A percentile compares a stretch with the other conserved stretches of the same genome.
Conservation (phyloP, 2,329 filamentous ascomycete genomes). For the Acarospora socialis region DNA sequence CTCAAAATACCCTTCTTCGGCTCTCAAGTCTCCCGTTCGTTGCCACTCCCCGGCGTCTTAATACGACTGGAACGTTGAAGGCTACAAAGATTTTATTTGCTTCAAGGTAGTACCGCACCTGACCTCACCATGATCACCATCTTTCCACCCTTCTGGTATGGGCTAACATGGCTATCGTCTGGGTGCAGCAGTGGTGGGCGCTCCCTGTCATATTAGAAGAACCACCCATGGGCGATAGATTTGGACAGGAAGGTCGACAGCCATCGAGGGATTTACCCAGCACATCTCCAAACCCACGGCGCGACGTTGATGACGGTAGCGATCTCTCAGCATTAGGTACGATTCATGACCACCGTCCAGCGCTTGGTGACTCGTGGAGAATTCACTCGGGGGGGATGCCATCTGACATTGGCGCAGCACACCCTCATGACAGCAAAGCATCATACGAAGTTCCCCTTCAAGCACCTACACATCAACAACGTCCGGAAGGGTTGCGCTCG, state of each 20-base stretch:
- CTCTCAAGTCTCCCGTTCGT: slow-evolving; percentile 10
- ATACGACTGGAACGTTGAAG: slow-evolving; percentile 1
- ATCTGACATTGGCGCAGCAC: too few species aligned
- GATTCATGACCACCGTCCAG: too few species aligned
- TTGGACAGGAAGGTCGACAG: slow-evolving; percentile 6
- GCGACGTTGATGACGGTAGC: background rate
- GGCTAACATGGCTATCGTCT: slow-evolving; percentile 20
- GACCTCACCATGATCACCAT: slow-evolving; percentile 1
- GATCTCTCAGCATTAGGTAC: too few species aligned
- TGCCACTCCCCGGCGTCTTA: slow-evolving; percentile 7
- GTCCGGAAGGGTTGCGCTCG: slow-evolving; percentile 13
- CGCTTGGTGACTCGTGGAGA: too few species aligned
- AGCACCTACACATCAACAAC: slow-evolving; percentile 6
- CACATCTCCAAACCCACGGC: slow-evolving; percentile 2
- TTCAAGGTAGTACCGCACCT: slow-evolving; percentile 8
- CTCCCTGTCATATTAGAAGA: slow-evolving; percentile 20
- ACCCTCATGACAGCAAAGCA: too few species aligned
- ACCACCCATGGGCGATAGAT: slow-evolving; percentile 17
- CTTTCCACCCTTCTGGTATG: slow-evolving; percentile 6
- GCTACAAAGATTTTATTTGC: slow-evolving; percentile 7
- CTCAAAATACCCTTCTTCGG: slow-evolving; percentile 8
- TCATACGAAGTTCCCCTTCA: slow-evolving; percentile 7
- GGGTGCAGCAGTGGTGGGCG: slow-evolving; percentile 19
- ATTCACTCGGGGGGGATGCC: too few species aligned
- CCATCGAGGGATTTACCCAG: slow-evolving; percentile 6